Base-by-base conservation (phyloP, 202 grass and related monocot genomes). In the Cymbopogon flexuosus region DNA sequence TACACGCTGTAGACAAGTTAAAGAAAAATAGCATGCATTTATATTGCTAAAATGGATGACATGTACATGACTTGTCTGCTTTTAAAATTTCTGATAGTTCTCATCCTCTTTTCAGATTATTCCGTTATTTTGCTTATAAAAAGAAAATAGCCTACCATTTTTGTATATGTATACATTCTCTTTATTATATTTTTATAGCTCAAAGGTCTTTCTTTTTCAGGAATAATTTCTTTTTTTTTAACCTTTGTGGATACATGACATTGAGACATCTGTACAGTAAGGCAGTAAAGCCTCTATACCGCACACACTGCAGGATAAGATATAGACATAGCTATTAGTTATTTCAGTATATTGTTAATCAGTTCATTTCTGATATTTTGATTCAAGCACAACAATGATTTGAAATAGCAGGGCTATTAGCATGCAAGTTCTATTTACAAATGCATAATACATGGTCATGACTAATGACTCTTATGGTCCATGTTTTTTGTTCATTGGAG, bases 401-500 rank as follows among this genome's bases (percentile, higher is more conserved):
- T 61, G 39, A 61, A 60, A 76, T 68, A 35, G 27, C 24, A 46
- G 4, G 15, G 14, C 0, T 8, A 40, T 21, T 31, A 31, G 43
- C 4, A 3, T 33, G 18, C 1, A 45, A 74, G 34, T 74, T 60
- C 12, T 1, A 30, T 37, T 71, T 62, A 29, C 7, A 30, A 37
- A 31, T 10, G 62, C 4, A 43, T 40, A 40, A 75, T 8, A 67
- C 24, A 37, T 88, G 65, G 13, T 41, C 47, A 40, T 82, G 47
- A 35, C 60, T 73, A 30, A 29, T 61, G 39, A 35, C 61, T 73
- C 39, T 61, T 62, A 40, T 24, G 16, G n/a, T 73, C 27, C 41
- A 27, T 14, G 6, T 41, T 82, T 73, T 46, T 84, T 10, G 8
- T 62, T 56, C 21, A 14, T 79, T 90, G 71, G 49, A 49, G 37